Conservation (phyloP, 768 basidiomycete species). For the Russula brevipes region DNA sequence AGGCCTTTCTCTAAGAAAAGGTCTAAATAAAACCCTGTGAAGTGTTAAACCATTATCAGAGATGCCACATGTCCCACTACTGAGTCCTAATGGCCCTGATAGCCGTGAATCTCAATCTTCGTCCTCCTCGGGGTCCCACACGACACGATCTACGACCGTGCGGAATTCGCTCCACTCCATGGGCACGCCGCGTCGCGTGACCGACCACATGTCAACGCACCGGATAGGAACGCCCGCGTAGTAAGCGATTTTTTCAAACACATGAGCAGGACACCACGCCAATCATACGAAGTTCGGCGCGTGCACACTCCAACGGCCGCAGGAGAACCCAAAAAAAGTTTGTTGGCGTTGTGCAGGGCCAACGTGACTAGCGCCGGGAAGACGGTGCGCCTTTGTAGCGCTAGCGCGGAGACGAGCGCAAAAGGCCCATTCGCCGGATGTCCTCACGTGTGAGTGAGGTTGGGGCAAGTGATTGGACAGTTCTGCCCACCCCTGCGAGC, state of each 20-base stretch:
- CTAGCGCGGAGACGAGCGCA: not conserved
- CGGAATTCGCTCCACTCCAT: not conserved
- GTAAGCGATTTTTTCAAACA: too few relatives aligned
- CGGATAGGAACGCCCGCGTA: not conserved
- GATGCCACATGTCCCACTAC: not conserved
- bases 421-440: too few relatives aligned
- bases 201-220: not conserved
- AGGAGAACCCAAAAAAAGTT: not conserved
- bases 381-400: not conserved
- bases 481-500: not conserved
- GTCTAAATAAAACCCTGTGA: too few relatives aligned
- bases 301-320: not conserved
- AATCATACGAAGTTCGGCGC: too few relatives aligned
- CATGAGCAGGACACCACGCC: too few relatives aligned
- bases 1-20: too few relatives aligned
- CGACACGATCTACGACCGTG: not conserved
- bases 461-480: not conserved
- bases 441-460: not conserved
- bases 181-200: not conserved
- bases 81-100: not conserved
- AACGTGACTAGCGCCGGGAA: slow-evolving; percentile 1
- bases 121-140: not conserved
- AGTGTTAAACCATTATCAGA: too few relatives aligned
- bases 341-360: not conserved
- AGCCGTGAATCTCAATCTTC: not conserved